Conservation (phyloP, 2,329 filamentous ascomycete genomes). For the Ceratocystis lukuohia region DNA sequence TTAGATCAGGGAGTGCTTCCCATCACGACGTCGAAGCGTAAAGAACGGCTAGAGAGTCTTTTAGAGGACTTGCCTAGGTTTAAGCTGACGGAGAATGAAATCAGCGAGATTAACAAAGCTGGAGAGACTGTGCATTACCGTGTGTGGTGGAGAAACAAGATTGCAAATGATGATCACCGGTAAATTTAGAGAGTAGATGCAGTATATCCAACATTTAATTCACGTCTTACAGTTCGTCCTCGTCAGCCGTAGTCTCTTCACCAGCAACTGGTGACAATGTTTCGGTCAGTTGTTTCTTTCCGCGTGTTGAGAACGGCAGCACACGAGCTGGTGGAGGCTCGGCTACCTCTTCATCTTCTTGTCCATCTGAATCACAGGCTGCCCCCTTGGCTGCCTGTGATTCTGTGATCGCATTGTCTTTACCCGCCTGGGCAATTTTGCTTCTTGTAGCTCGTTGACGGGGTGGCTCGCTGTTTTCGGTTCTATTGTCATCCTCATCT, state of each 20-base stretch:
- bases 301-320: constrained; percentile 34
- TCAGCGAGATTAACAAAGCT: constrained; percentile 40
- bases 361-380: neutral
- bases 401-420: neutral
- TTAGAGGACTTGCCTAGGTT: constrained; percentile 38
- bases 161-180: constrained; percentile 38
- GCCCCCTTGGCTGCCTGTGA: neutral
- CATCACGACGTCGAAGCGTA: constrained; percentile 46
- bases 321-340: constrained; percentile 29
- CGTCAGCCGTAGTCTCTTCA: constrained; percentile 9
- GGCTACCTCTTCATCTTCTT: constrained; percentile 19
- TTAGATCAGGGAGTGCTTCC: constrained; percentile 46
- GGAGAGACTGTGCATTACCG: constrained; percentile 50
- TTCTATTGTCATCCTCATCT: constrained; percentile 30
- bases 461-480: neutral
- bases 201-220: neutral
- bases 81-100: constrained; percentile 45
- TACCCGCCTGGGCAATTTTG: neutral
- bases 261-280: constrained; percentile 32
- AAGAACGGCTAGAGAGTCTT: constrained; percentile 44
- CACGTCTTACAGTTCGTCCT: constrained; percentile 3
- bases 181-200: constrained; percentile 22
- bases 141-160: constrained; percentile 43
- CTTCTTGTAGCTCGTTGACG: constrained; percentile 20
- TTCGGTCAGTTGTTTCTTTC: constrained; percentile 23